Evolutionary conservation across 2,329 filamentous ascomycete species (phyloP).

Genomic region (Ceratocystiopsis minuta): DNA sequence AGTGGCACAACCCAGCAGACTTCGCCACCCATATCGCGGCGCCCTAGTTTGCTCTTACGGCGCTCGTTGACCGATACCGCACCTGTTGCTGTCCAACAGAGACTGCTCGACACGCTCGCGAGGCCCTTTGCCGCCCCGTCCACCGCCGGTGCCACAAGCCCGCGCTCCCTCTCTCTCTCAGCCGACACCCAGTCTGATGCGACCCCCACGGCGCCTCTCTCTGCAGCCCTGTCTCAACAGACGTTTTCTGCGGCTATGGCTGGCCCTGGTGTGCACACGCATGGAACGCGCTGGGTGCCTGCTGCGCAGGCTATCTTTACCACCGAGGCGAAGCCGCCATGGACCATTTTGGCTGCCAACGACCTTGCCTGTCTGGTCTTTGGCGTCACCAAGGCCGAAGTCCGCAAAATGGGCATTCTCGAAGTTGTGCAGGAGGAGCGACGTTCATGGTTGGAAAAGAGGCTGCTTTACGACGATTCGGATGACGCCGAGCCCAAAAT

Average conservation of each 20-base stretch:
- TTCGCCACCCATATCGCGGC: slow-evolving; percentile 38
- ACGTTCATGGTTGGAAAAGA: slow-evolving; percentile 75
- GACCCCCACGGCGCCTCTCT: background rate
- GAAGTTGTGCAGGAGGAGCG: slow-evolving; percentile 87
- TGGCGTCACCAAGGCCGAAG: slow-evolving; percentile 91
- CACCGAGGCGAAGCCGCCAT: slow-evolving; percentile 76
- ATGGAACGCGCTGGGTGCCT: slow-evolving; percentile 77
- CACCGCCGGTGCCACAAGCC: background rate
- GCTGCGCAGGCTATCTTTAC: slow-evolving; percentile 94
- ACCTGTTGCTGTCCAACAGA: slow-evolving; percentile 58
- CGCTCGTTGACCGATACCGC: slow-evolving; percentile 76
- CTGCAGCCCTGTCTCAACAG: slow-evolving; percentile 10
- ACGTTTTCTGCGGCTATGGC: slow-evolving; percentile 23
- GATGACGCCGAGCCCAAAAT: slow-evolving; percentile 25
- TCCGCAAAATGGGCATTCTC: slow-evolving; percentile 83
- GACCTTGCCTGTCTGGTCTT: slow-evolving; percentile 95
- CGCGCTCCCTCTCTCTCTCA: slow-evolving; percentile 1
- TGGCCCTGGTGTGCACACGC: slow-evolving; percentile 55
- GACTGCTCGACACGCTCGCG: slow-evolving; percentile 67
- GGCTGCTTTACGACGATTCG: slow-evolving; percentile 47
- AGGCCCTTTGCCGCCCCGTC: slow-evolving; percentile 50
- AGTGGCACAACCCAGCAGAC: slow-evolving; percentile 31
- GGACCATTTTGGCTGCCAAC: slow-evolving; percentile 92
- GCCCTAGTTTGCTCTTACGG: slow-evolving; percentile 46
- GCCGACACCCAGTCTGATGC: slow-evolving; percentile 1